phyloP scores from a whole-genome alignment of 148 eudicot genomes.

The Gaultheria prostrata region DNA sequence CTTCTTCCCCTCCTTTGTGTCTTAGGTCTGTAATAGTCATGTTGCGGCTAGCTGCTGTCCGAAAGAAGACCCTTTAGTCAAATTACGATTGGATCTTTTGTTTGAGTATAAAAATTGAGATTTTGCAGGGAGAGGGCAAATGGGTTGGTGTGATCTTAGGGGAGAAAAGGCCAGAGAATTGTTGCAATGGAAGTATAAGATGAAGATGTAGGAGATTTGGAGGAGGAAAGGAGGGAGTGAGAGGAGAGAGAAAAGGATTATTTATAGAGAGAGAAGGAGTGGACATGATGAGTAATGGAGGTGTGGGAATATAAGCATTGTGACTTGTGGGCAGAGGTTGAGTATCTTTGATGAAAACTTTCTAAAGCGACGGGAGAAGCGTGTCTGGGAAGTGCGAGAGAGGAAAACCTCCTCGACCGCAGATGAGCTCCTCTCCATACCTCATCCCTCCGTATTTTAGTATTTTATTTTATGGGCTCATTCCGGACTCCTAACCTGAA shows the following conservation, averaged over 20 bases:
- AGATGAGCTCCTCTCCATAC: too few species aligned
- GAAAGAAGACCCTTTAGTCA: constrained; percentile 17
- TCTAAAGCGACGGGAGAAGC: neutral
- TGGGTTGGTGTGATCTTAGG: constrained; percentile 17
- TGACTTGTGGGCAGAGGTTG: neutral
- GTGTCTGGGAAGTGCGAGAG: neutral
- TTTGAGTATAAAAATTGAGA: constrained; percentile 23
- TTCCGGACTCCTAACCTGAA: too few species aligned
- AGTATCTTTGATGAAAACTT: neutral
- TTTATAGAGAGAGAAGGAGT: constrained; percentile 16
- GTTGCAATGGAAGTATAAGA: neutral
- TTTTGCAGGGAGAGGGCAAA: constrained; percentile 19
- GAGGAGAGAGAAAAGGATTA: neutral
- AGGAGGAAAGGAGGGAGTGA: constrained; percentile 1
- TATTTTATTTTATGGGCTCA: too few species aligned
- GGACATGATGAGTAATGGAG: neutral
- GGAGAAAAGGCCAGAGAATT: constrained; percentile 4
- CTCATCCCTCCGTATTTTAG: too few species aligned
- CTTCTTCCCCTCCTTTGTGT: constrained; percentile 34
- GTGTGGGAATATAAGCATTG: neutral
- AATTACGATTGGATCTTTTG: constrained; percentile 7
- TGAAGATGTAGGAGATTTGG: constrained; percentile 7
- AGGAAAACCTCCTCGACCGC: neutral
- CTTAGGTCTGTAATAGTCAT: constrained; percentile 41
- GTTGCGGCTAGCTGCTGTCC: constrained; percentile 30